Conservation (phyloP, 169 alveolate genomes). For the Cryptosporidium ryanae region DNA sequence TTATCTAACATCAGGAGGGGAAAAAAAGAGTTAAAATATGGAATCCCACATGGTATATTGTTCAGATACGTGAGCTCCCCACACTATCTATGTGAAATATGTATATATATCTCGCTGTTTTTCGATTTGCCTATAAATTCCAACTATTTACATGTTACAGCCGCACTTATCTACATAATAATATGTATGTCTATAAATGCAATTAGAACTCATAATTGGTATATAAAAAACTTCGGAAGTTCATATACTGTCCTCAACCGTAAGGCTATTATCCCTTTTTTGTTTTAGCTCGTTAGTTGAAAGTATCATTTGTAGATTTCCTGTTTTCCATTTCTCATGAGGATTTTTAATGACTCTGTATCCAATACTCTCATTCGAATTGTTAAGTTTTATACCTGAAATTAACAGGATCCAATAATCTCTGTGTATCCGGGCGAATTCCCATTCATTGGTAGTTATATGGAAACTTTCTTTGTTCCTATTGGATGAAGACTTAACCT, state of each 20-base stretch:
- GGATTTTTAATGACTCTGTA: constrained; percentile 35
- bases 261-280: constrained; percentile 58
- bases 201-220: constrained; percentile 57
- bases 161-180: constrained; percentile 22
- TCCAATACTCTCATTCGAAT: constrained; percentile 1
- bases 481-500: constrained; percentile 61
- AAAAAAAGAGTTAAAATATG: constrained; percentile 1
- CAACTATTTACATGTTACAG: not conserved
- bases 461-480: constrained; percentile 22
- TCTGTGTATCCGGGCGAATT: constrained; percentile 8
- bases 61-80: constrained; percentile 45
- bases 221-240: not conserved
- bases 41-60: constrained; percentile 51
- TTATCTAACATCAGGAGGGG: constrained; percentile 35
- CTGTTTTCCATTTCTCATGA: constrained; percentile 29
- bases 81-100: constrained; percentile 59
- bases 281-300: constrained; percentile 6
- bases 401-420: constrained; percentile 53
- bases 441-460: constrained; percentile 56
- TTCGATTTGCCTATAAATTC: constrained; percentile 1
- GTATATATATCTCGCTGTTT: constrained; percentile 37
- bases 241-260: constrained; percentile 16
- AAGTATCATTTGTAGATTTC: constrained; percentile 37
- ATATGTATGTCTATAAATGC: constrained; percentile 71
- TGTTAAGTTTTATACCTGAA: constrained; percentile 7